Base-by-base conservation (phyloP, 805 yeast genomes). In the Ogataea haglerorum region DNA sequence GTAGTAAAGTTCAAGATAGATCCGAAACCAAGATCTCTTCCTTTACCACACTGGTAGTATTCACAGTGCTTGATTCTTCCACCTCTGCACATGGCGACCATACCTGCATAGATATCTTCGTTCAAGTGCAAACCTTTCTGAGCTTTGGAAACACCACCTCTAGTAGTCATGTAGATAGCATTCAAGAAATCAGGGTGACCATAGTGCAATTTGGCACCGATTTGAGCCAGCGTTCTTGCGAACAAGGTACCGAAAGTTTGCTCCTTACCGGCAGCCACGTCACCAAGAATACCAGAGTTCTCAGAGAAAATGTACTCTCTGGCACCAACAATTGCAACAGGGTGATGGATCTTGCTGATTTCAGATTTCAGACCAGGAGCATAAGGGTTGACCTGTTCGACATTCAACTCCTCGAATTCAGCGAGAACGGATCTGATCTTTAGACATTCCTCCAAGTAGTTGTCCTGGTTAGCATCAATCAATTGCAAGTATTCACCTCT, bases 251-350 rank as follows among this genome's bases (percentile, higher is more conserved):
- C 95, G 59, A 85, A 85, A 41, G 93, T 84, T 66, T 85, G 95
- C 70, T 85, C 95, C 62, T 85, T 85, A 67, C 93, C 93, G 34
- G 95, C 95, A 38, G 95, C 95, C 58, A 85, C 84, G 68, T 85
- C 95, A 69, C 93, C 95, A 39, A 85, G 69, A 50, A 85, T 79
- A 65, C 95, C 95, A 46, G 87, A 75, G 68, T 83, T 85, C 65
- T 85, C 93, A 39, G 91, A 83, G 76, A 85, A 85, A 56, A 85
- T 84, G 63, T 85, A 85, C 64, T 85, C 95, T 69, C 95, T 75
- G 23, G 93, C 88, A 66, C 95, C 95, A 48, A 85, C 82, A 53
- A 85, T 83, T 24, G 95, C 93, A 49, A 85, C 93, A 26, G 90
- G 90, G 54, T 75, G 76, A 43, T 67, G 61, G 32, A 62, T 63